A percentile compares a stretch with the other conserved stretches of the same genome.
These are phyloP conservation scores for Solanum medicagineum DNA, from an alignment of 257 asterid species.

Conservation along the genomic window DNA sequence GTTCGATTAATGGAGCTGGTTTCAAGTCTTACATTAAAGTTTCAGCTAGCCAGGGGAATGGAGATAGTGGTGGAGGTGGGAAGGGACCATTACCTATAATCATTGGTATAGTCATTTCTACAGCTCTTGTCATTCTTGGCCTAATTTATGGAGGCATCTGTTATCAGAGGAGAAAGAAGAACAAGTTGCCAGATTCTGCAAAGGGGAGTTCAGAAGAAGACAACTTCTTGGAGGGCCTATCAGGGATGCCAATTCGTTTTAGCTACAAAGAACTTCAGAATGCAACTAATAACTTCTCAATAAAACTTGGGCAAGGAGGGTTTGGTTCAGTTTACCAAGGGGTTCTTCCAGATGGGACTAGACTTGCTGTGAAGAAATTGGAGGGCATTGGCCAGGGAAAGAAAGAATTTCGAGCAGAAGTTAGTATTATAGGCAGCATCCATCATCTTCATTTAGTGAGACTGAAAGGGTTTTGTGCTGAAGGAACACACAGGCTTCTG, in stretches of 20 bases:
- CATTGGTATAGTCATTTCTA: constrained; percentile 33
- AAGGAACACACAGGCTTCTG: constrained; percentile 80
- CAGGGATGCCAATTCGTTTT: constrained; percentile 95
- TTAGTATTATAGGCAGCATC: constrained; percentile 92
- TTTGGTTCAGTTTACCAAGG: constrained; percentile 93
- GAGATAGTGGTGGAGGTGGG: constrained; percentile 7
- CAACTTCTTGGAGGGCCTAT: constrained; percentile 54
- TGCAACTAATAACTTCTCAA: constrained; percentile 54
- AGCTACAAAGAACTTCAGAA: constrained; percentile 61
- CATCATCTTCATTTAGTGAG: constrained; percentile 83
- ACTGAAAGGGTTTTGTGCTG: constrained; percentile 82
- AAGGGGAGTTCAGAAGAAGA: constrained; percentile 74
- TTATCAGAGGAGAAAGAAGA: constrained; percentile 26
- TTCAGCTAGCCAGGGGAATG: neutral
- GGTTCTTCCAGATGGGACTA: constrained; percentile 60
- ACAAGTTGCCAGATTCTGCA: constrained; percentile 32
- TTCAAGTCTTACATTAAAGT: constrained; percentile 37
- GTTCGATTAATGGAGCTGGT: constrained; percentile 16
- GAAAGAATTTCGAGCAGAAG: constrained; percentile 97
- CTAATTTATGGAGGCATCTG: constrained; percentile 31
- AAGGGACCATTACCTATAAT: constrained; percentile 27
- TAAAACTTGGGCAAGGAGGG: constrained; percentile 97
- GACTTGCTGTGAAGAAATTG: constrained; percentile 69
- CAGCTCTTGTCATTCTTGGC: constrained; percentile 31
- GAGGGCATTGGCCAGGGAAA: constrained; percentile 96